A percentile compares a stretch with the other conserved stretches of the same genome.
Conservation (phyloP, 148 eudicot species). For the Camellia japonica region DNA sequence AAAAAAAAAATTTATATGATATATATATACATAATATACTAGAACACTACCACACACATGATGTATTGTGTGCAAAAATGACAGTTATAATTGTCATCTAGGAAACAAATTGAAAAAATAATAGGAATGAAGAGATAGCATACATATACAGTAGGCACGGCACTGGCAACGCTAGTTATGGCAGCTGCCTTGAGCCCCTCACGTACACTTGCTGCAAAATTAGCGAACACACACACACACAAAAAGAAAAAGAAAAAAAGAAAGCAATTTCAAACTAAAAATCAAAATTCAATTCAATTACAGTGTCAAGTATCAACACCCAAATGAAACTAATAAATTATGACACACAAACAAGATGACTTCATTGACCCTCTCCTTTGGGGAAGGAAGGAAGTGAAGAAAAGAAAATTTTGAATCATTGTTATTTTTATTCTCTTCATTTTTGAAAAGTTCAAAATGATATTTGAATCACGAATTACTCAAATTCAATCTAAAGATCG, state of each 20-base stretch:
- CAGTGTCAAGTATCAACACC: background rate
- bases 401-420: too few species aligned
- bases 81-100: background rate
- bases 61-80: background rate
- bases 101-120: background rate
- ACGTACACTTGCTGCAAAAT: conserved; percentile 50
- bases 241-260: too few species aligned
- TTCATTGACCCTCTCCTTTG: too few species aligned
- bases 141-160: conserved; percentile 65
- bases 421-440: background rate
- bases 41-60: background rate
- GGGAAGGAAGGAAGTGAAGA: too few species aligned
- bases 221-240: background rate
- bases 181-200: conserved; percentile 72
- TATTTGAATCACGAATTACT: background rate
- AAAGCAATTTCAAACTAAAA: too few species aligned
- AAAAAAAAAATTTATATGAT: background rate
- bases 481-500: background rate
- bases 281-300: background rate
- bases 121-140: background rate
- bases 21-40: background rate
- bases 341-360: too few species aligned
- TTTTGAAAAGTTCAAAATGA: background rate
- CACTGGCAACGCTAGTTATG: conserved; percentile 43
- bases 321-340: background rate